These are phyloP conservation scores for Ceratocystis smalleyi DNA, from an alignment of 2,329 filamentous ascomycete genomes.

Conservation along the genomic window DNA sequence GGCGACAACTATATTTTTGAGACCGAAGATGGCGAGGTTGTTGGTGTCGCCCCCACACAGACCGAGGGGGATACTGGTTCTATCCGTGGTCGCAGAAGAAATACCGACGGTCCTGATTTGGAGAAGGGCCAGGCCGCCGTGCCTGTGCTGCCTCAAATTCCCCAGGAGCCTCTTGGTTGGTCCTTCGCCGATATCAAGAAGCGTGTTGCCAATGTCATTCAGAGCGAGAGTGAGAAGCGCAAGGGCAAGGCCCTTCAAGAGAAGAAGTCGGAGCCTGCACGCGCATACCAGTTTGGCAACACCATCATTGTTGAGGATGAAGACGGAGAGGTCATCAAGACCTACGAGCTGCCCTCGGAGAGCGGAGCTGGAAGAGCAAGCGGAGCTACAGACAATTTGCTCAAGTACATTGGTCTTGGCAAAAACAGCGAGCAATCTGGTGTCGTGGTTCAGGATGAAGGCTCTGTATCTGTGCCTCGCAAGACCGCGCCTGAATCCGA, in stretches of 20 bases:
- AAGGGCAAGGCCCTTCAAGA: conserved; percentile 42
- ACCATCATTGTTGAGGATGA: conserved; percentile 80
- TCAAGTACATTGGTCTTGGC: conserved; percentile 40
- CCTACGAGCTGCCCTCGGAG: conserved; percentile 55
- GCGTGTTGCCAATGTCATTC: conserved; percentile 36
- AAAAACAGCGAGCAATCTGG: conserved; percentile 19
- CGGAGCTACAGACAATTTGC: conserved; percentile 24
- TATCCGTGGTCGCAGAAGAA: background rate
- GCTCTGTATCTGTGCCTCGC: conserved; percentile 21
- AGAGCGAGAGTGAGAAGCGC: conserved; percentile 45
- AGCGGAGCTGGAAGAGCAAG: conserved; percentile 22
- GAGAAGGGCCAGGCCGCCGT: conserved; percentile 18
- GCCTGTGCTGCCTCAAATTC: conserved; percentile 3
- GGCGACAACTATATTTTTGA: conserved; percentile 67
- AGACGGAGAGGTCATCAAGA: conserved; percentile 73
- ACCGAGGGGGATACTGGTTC: conserved; percentile 21
- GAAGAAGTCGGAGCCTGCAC: conserved; percentile 53
- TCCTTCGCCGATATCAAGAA: conserved; percentile 31
- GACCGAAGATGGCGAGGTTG: conserved; percentile 71
- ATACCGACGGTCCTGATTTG: conserved; percentile 16
- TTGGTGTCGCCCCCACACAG: conserved; percentile 43
- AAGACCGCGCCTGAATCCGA: conserved; percentile 31
- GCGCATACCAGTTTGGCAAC: conserved; percentile 73
- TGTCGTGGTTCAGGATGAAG: conserved; percentile 13
- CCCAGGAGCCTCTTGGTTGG: conserved; percentile 20